phyloP scores from a whole-genome alignment of 116 monocot species.

The Thalassia testudinum region DNA sequence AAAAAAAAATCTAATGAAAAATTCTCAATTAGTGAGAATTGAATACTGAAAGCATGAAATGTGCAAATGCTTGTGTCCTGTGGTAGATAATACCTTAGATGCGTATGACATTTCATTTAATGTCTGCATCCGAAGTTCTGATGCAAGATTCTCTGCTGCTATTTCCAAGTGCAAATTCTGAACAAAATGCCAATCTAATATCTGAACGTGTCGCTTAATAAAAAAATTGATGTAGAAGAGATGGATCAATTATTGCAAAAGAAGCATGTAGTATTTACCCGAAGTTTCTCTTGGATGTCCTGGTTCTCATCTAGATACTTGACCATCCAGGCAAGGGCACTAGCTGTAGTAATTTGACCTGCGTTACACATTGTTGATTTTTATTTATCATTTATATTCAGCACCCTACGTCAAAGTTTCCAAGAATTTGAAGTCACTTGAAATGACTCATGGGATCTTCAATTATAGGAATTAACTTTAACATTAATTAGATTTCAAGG shows the following conservation, averaged over 20 bases:
- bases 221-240: too few species aligned
- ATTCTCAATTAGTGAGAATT: neutral
- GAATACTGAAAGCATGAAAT: neutral
- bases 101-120: slow-evolving; percentile 60
- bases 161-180: slow-evolving; percentile 24
- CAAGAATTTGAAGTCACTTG: neutral
- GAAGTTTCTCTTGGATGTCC: slow-evolving; percentile 43
- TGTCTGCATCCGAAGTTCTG: slow-evolving; percentile 20
- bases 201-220: neutral
- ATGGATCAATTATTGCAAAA: too few species aligned
- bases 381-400: neutral
- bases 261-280: slow-evolving; percentile 17
- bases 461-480: too few species aligned
- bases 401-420: neutral
- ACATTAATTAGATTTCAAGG: too few species aligned
- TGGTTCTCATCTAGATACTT: slow-evolving; percentile 68
- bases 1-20: neutral
- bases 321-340: slow-evolving; percentile 77
- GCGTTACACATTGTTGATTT: neutral
- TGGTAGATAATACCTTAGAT: slow-evolving; percentile 24
- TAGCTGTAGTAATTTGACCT: slow-evolving; percentile 80
- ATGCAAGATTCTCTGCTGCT: slow-evolving; percentile 1
- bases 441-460: too few species aligned
- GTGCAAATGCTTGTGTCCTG: too few species aligned
- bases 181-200: neutral